Evolutionary conservation across 495 filamentous ascomycete species (phyloP).

Genomic region (Xylaria sp.): DNA sequence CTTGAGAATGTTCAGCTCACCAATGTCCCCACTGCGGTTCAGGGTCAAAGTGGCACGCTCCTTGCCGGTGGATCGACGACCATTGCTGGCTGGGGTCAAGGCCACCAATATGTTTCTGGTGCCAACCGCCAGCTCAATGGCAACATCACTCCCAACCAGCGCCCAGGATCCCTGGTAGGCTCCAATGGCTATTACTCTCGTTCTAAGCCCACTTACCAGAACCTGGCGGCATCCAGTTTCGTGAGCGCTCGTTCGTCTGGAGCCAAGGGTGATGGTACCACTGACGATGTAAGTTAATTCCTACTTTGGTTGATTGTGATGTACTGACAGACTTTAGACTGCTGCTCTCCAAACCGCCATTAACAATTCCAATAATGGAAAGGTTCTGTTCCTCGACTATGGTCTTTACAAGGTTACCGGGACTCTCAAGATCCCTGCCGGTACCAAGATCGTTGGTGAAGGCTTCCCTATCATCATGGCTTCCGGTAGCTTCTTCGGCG

Average conservation of each 20-base stretch:
- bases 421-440: constrained; percentile 67
- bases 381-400: constrained; percentile 64
- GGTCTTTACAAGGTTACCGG: constrained; percentile 69
- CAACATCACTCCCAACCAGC: constrained; percentile 46
- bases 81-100: constrained; percentile 59
- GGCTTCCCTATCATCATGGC: constrained; percentile 89
- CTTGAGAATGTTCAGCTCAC: constrained; percentile 73
- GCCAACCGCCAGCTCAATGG: constrained; percentile 46
- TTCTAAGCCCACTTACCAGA: constrained; percentile 67
- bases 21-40: constrained; percentile 66
- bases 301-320: constrained; percentile 50
- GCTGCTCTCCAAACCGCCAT: constrained; percentile 65
- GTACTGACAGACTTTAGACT: constrained; percentile 45
- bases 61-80: constrained; percentile 66
- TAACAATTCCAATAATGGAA: constrained; percentile 64
- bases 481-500: constrained; percentile 71
- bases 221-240: constrained; percentile 58
- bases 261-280: constrained; percentile 72
- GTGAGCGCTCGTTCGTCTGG: constrained; percentile 69
- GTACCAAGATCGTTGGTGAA: constrained; percentile 79
- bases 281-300: constrained; percentile 66
- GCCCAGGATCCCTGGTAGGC: constrained; percentile 47
- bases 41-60: constrained; percentile 57
- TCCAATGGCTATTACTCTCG: constrained; percentile 57
- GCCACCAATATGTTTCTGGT: constrained; percentile 52